Percentiles rank a stretch among this genome's conserved stretches.
These are phyloP conservation scores for Exophiala sp. DNA, from an alignment of 2,329 filamentous ascomycete genomes.

Conservation along the genomic window DNA sequence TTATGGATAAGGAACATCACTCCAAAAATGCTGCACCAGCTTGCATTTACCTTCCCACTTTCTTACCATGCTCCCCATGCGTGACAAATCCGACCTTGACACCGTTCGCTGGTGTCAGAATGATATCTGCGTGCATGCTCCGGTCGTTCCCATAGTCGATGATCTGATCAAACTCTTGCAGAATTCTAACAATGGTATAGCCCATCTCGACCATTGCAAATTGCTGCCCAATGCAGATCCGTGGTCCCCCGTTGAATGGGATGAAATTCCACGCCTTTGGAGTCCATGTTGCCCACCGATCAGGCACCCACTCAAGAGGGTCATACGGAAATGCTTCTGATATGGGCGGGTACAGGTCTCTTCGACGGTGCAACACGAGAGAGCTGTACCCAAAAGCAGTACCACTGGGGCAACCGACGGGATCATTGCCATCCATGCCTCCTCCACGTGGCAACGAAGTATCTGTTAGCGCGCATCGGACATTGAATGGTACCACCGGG, in stretches of 20 bases:
- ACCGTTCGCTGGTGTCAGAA: constrained; percentile 27
- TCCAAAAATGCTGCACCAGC: no score
- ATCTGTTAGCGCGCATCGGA: constrained; percentile 67
- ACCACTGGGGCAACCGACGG: constrained; percentile 47
- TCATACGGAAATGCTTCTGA: constrained; percentile 38
- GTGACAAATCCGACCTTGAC: constrained; percentile 28
- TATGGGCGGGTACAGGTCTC: constrained; percentile 47
- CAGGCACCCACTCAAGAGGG: constrained; percentile 46
- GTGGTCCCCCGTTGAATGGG: constrained; percentile 52
- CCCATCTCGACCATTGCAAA: constrained; percentile 60
- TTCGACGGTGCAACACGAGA: constrained; percentile 51
- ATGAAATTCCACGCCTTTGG: constrained; percentile 55
- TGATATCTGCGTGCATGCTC: constrained; percentile 24
- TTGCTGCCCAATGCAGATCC: constrained; percentile 58
- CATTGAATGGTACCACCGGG: constrained; percentile 75
- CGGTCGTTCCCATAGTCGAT: constrained; percentile 29
- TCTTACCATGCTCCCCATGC: background rate
- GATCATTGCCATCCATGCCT: constrained; percentile 44
- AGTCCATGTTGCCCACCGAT: constrained; percentile 52
- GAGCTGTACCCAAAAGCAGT: constrained; percentile 51
- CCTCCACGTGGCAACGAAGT: constrained; percentile 70
- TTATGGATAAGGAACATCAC: no score
- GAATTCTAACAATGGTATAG: constrained; percentile 44
- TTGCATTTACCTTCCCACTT: no score
- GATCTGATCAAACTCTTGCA: constrained; percentile 42